These are phyloP conservation scores for Holtermannia corniformis DNA, from an alignment of 768 basidiomycete species.

Conservation along the genomic window DNA sequence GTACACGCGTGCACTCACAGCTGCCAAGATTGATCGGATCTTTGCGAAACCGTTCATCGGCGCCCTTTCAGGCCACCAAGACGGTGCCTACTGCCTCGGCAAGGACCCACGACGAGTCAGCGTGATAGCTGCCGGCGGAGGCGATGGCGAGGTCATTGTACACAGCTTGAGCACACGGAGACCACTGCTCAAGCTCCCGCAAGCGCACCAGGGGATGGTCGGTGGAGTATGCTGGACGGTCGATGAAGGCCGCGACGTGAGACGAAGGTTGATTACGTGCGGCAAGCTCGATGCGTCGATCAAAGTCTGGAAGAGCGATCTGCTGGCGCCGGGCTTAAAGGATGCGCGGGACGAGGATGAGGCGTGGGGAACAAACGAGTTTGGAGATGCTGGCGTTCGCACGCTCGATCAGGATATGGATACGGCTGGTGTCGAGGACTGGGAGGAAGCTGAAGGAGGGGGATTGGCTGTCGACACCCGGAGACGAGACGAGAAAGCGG, in stretches of 20 bases:
- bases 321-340: constrained; percentile 35
- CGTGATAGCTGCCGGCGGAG: constrained; percentile 79
- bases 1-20: constrained; percentile 85
- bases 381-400: constrained; percentile 14
- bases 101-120: constrained; percentile 61
- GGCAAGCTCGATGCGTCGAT: constrained; percentile 39
- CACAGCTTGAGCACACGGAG: constrained; percentile 48
- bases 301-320: constrained; percentile 40
- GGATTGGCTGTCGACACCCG: constrained; percentile 32
- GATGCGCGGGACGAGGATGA: constrained; percentile 27
- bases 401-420: constrained; percentile 21
- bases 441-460: constrained; percentile 38
- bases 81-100: constrained; percentile 79
- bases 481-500: constrained; percentile 26
- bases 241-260: constrained; percentile 33
- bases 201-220: constrained; percentile 42
- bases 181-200: constrained; percentile 40
- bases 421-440: constrained; percentile 32
- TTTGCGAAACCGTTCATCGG: constrained; percentile 96
- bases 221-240: constrained; percentile 39
- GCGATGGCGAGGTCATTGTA: constrained; percentile 87
- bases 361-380: constrained; percentile 27
- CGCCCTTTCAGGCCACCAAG: constrained; percentile 80
- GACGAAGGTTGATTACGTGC: constrained; percentile 38
- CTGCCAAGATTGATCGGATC: constrained; percentile 92